A percentile compares a stretch with the other conserved stretches of the same genome.
Conservation (phyloP, 2,329 filamentous ascomycete genomes). For the Helotiales sp. region DNA sequence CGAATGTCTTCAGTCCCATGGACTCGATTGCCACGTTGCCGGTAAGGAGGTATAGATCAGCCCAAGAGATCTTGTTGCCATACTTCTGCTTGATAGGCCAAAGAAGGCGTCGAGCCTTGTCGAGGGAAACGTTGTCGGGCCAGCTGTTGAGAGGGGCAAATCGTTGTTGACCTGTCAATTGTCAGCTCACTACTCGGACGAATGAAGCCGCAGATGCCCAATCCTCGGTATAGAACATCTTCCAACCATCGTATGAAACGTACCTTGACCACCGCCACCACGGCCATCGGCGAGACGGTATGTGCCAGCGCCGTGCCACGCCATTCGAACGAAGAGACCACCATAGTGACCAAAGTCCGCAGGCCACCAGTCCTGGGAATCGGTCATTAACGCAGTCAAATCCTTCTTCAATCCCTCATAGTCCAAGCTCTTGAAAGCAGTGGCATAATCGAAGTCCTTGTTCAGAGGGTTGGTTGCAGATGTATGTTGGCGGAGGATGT, state of each 20-base stretch:
- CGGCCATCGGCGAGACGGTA: slow-evolving; percentile 78
- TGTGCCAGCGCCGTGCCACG: slow-evolving; percentile 81
- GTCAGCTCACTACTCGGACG: not conserved
- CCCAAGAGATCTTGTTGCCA: slow-evolving; percentile 82
- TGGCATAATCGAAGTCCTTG: slow-evolving; percentile 72
- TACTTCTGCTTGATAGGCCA: slow-evolving; percentile 89
- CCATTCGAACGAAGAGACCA: slow-evolving; percentile 79
- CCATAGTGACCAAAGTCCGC: slow-evolving; percentile 84
- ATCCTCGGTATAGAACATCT: not conserved
- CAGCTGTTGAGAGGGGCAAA: slow-evolving; percentile 83
- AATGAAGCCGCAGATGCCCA: slow-evolving; percentile 38
- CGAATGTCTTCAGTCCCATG: slow-evolving; percentile 76
- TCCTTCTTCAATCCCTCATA: slow-evolving; percentile 77
- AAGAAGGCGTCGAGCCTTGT: slow-evolving; percentile 79
- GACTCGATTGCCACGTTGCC: slow-evolving; percentile 79
- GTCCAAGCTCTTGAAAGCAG: slow-evolving; percentile 74
- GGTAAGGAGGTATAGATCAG: slow-evolving; percentile 71
- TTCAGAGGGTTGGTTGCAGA: slow-evolving; percentile 63
- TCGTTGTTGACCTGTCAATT: slow-evolving; percentile 64
- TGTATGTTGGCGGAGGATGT: slow-evolving; percentile 76
- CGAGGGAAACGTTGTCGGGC: slow-evolving; percentile 78
- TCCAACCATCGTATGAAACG: not conserved
- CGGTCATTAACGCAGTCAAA: slow-evolving; percentile 71
- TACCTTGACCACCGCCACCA: slow-evolving; percentile 69
- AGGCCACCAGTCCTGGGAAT: slow-evolving; percentile 82